Base-by-base conservation (phyloP, 2,329 filamentous ascomycete species). In the Pseudomassariella vexata region DNA sequence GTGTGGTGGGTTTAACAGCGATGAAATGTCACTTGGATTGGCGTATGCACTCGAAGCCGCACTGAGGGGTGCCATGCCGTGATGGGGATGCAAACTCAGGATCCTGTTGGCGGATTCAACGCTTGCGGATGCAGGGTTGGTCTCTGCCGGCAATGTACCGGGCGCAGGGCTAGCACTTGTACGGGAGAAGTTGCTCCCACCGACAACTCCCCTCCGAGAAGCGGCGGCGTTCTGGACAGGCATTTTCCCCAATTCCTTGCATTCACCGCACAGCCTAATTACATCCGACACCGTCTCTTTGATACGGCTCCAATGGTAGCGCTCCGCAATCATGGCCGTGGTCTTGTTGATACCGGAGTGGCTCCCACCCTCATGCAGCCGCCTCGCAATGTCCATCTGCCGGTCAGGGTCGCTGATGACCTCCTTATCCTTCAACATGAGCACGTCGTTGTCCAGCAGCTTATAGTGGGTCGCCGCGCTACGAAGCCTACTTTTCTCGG, bases 271-370 rank as follows among this genome's bases (percentile, higher is more conserved):
- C 49, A 92, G 90, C 48, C 85, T 82, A 59, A 96, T 95, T 47
- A 95, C 89, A 55, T 90, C 81, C 55, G 84, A 92, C 40, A 95
- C 92, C 1, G 90, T 96, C 61, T 95, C 89, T 58, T 96, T 98
- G 65, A 96, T 96, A 39, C 90, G 78, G 28, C 94, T 89, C 92
- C 92, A 98, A 62, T 96, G 92, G 55, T 90, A 95, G 52, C 82
- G 84, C 54, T 95, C 86, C 9, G 90, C 87, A 49, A 98, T 95
- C 14, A 80, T 83, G 14, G 90, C 89, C 1, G 90, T 96, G 1
- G 90, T 96, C 66, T 95, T 95, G 68, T 98, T 98, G 68, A 96
- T 96, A 31, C 92, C 92, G 6, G 84, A 87, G 53, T 98, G 92
- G 24, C 81, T 73, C 35, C 65, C 59, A 36, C 69, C 61, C 32